phyloP scores from a whole-genome alignment of 2,329 filamentous ascomycete genomes.

The Aphanocladium album region DNA sequence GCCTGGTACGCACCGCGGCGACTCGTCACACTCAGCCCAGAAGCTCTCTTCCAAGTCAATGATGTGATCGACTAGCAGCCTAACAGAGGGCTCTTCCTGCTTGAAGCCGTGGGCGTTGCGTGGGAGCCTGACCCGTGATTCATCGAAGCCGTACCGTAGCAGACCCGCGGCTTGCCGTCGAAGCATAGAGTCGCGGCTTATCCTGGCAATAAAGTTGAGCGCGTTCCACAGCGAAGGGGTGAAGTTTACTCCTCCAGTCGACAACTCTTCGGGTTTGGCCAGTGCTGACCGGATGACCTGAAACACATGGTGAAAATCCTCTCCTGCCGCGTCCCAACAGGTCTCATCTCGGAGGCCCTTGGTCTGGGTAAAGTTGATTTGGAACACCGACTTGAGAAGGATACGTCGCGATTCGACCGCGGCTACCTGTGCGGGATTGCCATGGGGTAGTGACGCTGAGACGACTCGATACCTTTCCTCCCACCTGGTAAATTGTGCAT shows the following conservation, averaged over 20 bases:
- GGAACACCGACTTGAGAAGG: neutral
- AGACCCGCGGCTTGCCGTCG: too few relatives aligned
- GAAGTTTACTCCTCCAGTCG: too few relatives aligned
- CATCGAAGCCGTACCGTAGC: neutral
- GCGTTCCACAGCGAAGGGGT: too few relatives aligned
- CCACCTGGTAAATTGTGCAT: neutral
- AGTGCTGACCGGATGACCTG: neutral
- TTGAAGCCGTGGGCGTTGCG: too few relatives aligned
- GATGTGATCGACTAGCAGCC: too few relatives aligned
- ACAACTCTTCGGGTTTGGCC: neutral
- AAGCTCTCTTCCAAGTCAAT: too few relatives aligned
- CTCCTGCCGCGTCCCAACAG: neutral
- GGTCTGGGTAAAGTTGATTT: neutral
- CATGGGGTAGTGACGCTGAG: neutral
- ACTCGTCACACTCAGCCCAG: too few relatives aligned
- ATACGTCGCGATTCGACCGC: neutral
- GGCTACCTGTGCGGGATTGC: neutral
- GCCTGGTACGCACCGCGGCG: neutral
- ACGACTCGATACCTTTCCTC: neutral
- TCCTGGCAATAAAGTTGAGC: too few relatives aligned
- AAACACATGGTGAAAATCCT: neutral
- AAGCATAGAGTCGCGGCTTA: too few relatives aligned
- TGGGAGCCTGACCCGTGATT: too few relatives aligned
- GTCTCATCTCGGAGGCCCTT: neutral
- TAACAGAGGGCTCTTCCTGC: too few relatives aligned